These are phyloP conservation scores for Aristolochia californica DNA, from an alignment of 164 flowering plant genomes.

Conservation along the genomic window DNA sequence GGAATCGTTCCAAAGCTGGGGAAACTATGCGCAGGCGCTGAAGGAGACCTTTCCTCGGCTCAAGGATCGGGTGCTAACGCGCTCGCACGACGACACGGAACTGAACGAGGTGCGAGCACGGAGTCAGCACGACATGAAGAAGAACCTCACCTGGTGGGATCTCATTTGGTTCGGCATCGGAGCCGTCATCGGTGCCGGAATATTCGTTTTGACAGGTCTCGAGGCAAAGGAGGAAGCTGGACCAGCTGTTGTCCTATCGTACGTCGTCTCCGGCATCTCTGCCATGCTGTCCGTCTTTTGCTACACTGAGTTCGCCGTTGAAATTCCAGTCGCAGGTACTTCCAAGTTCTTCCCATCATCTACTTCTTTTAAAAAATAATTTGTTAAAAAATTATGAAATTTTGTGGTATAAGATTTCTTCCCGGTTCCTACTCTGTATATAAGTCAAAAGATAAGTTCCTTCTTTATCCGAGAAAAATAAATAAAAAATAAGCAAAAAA, in stretches of 20 bases:
- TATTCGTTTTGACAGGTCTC: no score
- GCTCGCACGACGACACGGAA: slow-evolving; percentile 36
- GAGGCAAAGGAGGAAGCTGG: neutral
- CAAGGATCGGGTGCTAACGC: slow-evolving; percentile 24
- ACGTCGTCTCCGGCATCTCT: slow-evolving; percentile 22
- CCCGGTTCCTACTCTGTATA: no score
- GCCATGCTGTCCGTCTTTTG: slow-evolving; percentile 25
- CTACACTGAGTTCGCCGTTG: no score
- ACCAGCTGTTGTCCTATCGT: neutral
- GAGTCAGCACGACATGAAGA: slow-evolving; percentile 45
- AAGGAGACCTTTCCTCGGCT: slow-evolving; percentile 19
- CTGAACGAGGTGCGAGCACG: slow-evolving; percentile 28
- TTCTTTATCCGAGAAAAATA: no score
- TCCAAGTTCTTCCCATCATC: no score
- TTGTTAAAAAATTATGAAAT: no score
- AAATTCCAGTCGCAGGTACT: no score
- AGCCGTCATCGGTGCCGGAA: no score
- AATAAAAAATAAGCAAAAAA: no score
- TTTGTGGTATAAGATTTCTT: no score
- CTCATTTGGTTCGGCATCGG: slow-evolving; percentile 39
- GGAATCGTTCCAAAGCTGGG: slow-evolving; percentile 42
- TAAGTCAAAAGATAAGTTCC: no score
- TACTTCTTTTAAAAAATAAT: no score
- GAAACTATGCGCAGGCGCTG: slow-evolving; percentile 27
- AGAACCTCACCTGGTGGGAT: slow-evolving; percentile 47